Conservation (phyloP, 202 grass and related monocot genomes). For the Dendrocalamus latiflorus region DNA sequence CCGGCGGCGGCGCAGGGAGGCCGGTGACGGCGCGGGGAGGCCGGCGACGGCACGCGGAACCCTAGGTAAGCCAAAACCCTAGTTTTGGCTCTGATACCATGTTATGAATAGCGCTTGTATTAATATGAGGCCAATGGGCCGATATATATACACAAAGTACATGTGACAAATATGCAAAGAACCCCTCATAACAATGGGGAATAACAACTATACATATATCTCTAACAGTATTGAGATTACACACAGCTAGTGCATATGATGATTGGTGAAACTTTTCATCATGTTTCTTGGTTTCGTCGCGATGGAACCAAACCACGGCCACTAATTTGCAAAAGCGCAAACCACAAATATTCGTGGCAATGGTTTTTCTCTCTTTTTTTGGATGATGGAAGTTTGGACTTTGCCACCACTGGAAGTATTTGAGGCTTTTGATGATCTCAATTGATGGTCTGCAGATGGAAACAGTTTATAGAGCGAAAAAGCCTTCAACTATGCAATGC, state of each 20-base stretch:
- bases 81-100: too few species aligned
- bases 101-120: too few species aligned
- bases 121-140: too few species aligned
- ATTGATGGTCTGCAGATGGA: background rate
- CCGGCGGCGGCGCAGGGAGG: too few species aligned
- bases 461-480: background rate
- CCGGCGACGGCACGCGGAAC: too few species aligned
- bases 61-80: too few species aligned
- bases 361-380: background rate
- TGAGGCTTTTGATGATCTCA: background rate
- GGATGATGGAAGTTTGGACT: background rate
- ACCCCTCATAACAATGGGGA: too few species aligned
- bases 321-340: slow-evolving; percentile 4
- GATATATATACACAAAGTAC: too few species aligned
- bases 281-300: background rate
- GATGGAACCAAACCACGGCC: background rate
- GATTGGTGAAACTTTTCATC: background rate
- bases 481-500: background rate
- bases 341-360: background rate
- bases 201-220: too few species aligned
- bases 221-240: background rate
- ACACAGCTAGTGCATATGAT: background rate
- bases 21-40: too few species aligned
- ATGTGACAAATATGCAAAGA: too few species aligned
- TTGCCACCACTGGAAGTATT: background rate